Percentiles rank a stretch among this genome's conserved stretches.
phyloP scores from a whole-genome alignment of 208 protist genomes.

The Leishmania martiniquensis region DNA sequence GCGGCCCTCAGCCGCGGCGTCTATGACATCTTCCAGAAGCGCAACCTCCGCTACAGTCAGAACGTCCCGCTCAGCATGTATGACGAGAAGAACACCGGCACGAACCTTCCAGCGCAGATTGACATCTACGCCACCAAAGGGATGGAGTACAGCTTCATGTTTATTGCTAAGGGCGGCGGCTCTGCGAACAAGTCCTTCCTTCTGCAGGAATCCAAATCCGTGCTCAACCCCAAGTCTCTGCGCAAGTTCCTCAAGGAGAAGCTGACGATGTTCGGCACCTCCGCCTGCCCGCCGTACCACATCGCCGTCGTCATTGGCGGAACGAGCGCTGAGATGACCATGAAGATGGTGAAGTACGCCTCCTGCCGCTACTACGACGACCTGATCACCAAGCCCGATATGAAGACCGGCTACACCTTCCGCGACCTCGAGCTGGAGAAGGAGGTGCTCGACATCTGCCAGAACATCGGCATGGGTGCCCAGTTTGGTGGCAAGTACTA shows the following conservation, averaged over 20 bases:
- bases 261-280: constrained; percentile 93
- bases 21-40: constrained; percentile 94
- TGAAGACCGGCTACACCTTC: constrained; percentile 90
- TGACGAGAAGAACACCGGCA: constrained; percentile 97
- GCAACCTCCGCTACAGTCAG: constrained; percentile 97
- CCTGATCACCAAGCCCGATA: constrained; percentile 92
- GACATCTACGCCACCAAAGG: constrained; percentile 96
- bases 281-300: constrained; percentile 98
- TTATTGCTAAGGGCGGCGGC: constrained; percentile 97
- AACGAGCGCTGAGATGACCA: constrained; percentile 95
- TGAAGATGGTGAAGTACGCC: constrained; percentile 97
- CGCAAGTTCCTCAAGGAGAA: constrained; percentile 95
- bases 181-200: constrained; percentile 98
- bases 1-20: constrained; percentile 94
- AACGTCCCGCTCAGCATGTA: constrained; percentile 96
- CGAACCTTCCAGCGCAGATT: constrained; percentile 98
- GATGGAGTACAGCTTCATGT: constrained; percentile 96
- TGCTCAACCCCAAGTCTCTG: constrained; percentile 93
- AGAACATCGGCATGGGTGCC: constrained; percentile 95
- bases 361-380: constrained; percentile 94
- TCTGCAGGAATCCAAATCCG: constrained; percentile 96
- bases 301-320: constrained; percentile 97
- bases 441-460: constrained; percentile 89
- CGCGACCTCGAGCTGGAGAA: constrained; percentile 94
- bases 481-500: constrained; percentile 99